Percentiles rank a stretch among this genome's conserved stretches.
Evolutionary conservation across 805 yeast genomes (phyloP).

Genomic region (Zygosaccharomyces bisporus): DNA sequence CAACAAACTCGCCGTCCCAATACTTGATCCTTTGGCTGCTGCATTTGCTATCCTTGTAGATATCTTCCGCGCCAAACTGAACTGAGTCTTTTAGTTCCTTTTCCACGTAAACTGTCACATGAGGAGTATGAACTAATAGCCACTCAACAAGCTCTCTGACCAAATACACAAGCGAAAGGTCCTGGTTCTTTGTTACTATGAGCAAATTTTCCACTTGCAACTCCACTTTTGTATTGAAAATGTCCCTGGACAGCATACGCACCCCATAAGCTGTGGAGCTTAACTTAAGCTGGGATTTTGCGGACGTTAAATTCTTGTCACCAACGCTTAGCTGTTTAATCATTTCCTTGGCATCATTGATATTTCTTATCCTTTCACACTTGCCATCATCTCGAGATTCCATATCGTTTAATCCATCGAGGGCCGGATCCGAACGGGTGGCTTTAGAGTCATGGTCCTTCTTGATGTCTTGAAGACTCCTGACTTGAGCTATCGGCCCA

Average conservation of each 20-base stretch:
- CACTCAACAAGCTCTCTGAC: constrained; percentile 80
- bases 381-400: constrained; percentile 8
- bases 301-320: constrained; percentile 10
- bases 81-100: constrained; percentile 55
- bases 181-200: constrained; percentile 88
- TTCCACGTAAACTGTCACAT: constrained; percentile 66
- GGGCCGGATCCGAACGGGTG: constrained; percentile 12
- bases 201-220: constrained; percentile 65
- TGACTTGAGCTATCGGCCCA: neutral
- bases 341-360: constrained; percentile 23
- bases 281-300: constrained; percentile 58
- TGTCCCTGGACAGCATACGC: constrained; percentile 65
- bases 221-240: constrained; percentile 66
- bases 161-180: constrained; percentile 66
- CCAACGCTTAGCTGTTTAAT: constrained; percentile 18
- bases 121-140: constrained; percentile 47
- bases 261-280: constrained; percentile 83
- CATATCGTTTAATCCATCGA: constrained; percentile 6
- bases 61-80: constrained; percentile 57
- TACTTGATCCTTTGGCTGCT: constrained; percentile 47
- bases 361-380: constrained; percentile 13
- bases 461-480: constrained; percentile 1
- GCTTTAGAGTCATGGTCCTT: constrained; percentile 2
- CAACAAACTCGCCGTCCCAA: constrained; percentile 65
- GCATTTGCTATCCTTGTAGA: constrained; percentile 44